Evolutionary conservation across 306 rosid genomes (phyloP), one percentile per base, ranked within the genome.

Genomic region (Trifolium repens): DNA sequence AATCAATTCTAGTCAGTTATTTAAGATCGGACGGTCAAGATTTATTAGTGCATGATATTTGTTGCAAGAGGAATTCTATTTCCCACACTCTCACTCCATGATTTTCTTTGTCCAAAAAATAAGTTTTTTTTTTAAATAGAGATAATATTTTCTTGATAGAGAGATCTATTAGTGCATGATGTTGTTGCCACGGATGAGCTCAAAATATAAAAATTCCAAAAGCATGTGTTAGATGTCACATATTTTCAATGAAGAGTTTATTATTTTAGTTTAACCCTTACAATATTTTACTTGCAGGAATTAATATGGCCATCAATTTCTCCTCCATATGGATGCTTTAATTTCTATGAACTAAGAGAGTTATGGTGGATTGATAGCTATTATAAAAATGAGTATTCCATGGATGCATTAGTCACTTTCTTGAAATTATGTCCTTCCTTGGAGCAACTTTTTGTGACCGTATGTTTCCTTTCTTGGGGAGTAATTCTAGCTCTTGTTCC

Each of bases 221-320:
- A 53, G 27, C 22, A 8, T 53, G 12, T 53, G 3, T 2, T 53
- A 53, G 27, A 17, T 53, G 12, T 53, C 11, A 16, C 27, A n/a
- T 16, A 8, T 53, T 22, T 10, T 55, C 9, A 3, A 61, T 61
- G 67, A 32, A n/a, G 14, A 16, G 5, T 65, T 40, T 39, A 42
- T 11, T 7, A 22, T 66, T 42, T 66, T 66, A 43, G 17, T 42
- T 42, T 43, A 44, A 67, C 17, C 44, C 69, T 4, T 4, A 12
- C 7, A 22, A 42, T 2, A 2, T 42, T 22, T 43, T 27, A 6
- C 24, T 7, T 52, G 79, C 78, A 90, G 96, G 86, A 72, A 69
- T 43, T 93, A 84, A 86, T 90, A 60, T 89, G 91, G 88, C 98
- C 93, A 12, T 86, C 89, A n/a, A 62, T 90, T 83, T 84, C 60